Percentiles rank a stretch among this genome's conserved stretches.
phyloP scores from a whole-genome alignment of 305 asterid species.

The Euphrasia arctica region DNA sequence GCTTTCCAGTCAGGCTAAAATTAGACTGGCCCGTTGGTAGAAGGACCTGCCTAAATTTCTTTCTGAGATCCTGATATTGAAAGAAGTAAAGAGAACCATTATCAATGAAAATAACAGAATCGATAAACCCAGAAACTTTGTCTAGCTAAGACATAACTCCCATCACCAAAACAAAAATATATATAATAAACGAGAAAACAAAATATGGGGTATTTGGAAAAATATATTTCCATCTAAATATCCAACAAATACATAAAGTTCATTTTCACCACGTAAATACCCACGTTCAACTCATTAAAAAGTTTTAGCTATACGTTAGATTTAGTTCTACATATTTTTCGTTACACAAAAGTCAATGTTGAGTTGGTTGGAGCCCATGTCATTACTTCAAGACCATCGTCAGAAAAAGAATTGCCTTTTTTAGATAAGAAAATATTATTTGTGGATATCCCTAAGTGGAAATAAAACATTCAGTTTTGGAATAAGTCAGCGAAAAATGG shows the following conservation, averaged over 20 bases:
- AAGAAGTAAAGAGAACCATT: constrained; percentile 27
- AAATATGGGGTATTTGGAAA: constrained; percentile 4
- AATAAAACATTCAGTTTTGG: constrained; percentile 16
- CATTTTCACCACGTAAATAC: not conserved
- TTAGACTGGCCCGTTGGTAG: constrained; percentile 48
- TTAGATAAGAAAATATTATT: constrained; percentile 13
- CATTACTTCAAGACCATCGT: constrained; percentile 17
- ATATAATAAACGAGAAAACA: not conserved
- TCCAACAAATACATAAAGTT: not conserved
- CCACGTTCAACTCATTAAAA: not conserved
- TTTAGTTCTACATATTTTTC: constrained; percentile 5
- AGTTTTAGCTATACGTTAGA: not conserved
- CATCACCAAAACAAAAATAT: constrained; percentile 4
- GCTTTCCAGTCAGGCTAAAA: constrained; percentile 38
- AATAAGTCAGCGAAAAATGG: constrained; percentile 15
- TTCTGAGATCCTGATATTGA: constrained; percentile 42
- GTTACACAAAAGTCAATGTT: constrained; percentile 3
- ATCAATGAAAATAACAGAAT: constrained; percentile 21
- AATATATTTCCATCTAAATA: not conserved
- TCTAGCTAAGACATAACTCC: constrained; percentile 18
- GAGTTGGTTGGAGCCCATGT: constrained; percentile 11
- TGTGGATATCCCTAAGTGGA: constrained; percentile 16
- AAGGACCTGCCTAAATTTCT: constrained; percentile 37
- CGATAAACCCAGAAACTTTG: constrained; percentile 14
- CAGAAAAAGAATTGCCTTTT: constrained; percentile 8